Base-by-base conservation (phyloP, 768 basidiomycete genomes). In the Boletales sp. region DNA sequence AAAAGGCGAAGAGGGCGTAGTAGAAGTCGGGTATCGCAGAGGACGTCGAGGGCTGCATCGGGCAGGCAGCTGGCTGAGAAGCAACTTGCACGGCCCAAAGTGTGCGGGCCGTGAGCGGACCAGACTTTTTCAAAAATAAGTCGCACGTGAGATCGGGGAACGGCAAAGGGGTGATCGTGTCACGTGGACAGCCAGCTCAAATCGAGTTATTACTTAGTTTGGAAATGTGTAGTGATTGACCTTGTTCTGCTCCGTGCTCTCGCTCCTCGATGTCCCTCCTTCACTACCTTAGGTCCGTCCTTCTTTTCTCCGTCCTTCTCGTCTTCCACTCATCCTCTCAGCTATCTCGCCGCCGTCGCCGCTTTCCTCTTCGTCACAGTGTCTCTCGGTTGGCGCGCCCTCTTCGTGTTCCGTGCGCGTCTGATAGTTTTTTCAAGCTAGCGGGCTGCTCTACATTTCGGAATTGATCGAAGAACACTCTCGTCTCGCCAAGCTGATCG, bases 381-480 rank as follows among this genome's bases (percentile, higher is more conserved):
- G 37, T 93, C 91, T 10, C 75, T 97, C 45, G 94, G 94, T 93
- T 46, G 43, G 82, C 71, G 38, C 41, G n/a, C 53, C 42, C 13
- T 47, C 27, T 39, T 43, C 30, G 40, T 40, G 19, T 18, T 36
- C 19, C 42, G n/a, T 27, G 39, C 48, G 18, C 13, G 36, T 38
- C 56, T 54, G 37, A 61, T 42, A 50, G 2, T 3, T 27, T 29
- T 41, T 19, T 52, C 12, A 65, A 95, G 95, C 95, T 43, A 94
- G 90, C 69, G 95, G 94, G 8, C 74, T 98, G 40, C 72, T 98
- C 47, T 97, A 95, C 76, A 73, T 95, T 30, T 94, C 94, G 2
- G 95, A 98, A 66, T 68, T 97, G 30, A 97, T 98, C 54, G 95
- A 98, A 68, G 95, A 98, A 65, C 87, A 95, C 65, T 84, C 92